Base-by-base conservation (phyloP, 2,329 filamentous ascomycete genomes). In the Epichloe glyceriae region DNA sequence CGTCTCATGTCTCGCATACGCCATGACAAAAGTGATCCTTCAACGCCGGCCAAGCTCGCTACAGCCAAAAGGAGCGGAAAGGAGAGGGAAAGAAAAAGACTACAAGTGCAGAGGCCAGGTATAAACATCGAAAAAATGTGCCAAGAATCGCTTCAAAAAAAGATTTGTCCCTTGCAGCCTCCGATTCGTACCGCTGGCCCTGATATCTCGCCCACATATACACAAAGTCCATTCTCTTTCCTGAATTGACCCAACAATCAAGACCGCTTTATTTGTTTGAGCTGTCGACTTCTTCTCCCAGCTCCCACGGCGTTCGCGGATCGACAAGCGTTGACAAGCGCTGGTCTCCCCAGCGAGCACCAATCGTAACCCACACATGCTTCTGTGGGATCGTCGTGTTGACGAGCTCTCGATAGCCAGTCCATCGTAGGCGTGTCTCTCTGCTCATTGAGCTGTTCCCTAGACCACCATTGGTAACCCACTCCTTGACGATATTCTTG, bases 331-430 rank as follows among this genome's bases (percentile, higher is more conserved):
- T 75, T 35, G 74, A 75, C 48, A 75, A 66, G 30, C 78, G 69
- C 58, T 71, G 67, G 57, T 85, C 81, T 14, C 78, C 79, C 65
- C 74, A 73, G 50, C 79, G 70, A 3, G 79, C 78, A n/a, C 81
- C 81, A 47, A 85, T 79, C 3, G 79, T 83, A 14, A 82, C 79
- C 81, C 81, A 85, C 43, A 84, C 79, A 56, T 83, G 79, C 67
- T 84, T 84, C 57, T 75, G 72, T 5, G 76, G 73, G 11, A 70
- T 66, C 38, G 71, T 72, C 40, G 71, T 70, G 55, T 72, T 60
- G 51, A 74, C 70, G 0, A 72, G 73, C 67, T 83, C 79, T 40
- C 81, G 72, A 54, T 70, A 66, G 22, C 81, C 80, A 8, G 65
- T 70, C 80, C 80, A 84, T 57, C 76, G 71, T 26, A 82, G 67